Evolutionary conservation across 1,284 basidiomycete species (phyloP), one percentile per base, ranked within the genome.

Genomic region (Volvariella volvacea): DNA sequence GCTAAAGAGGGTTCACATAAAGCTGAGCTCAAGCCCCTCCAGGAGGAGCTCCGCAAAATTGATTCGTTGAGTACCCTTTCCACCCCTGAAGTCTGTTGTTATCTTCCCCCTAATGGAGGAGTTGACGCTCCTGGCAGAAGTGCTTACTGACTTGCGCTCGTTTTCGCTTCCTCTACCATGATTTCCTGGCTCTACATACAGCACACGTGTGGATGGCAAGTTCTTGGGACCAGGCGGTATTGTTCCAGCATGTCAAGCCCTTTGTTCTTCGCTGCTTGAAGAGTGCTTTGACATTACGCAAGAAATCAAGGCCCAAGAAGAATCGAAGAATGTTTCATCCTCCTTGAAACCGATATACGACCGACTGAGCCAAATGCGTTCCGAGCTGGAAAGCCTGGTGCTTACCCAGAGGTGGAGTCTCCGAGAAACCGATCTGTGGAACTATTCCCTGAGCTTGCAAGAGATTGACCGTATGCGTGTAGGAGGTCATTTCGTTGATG

Each of bases 401-500:
- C 71, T 98, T 54, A 98, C 95, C 1, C 95, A 97, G 63, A 83
- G 96, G 38, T 99, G 96, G 96, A 96, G 88, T 47, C 67, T 99
- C 47, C 77, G 94, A 36, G 96, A 99, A 72, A 99, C 95, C 0
- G 95, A 97, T 57, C 68, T 95, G 17, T 95, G 87, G 77, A 93
- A 91, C 65, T 99, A 96, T 64, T 91, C 92, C 32, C 73, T 95
- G 42, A 91, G 91, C 59, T 69, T 99, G 52, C 89, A 95, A 58
- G 94, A 99, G 63, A 94, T 99, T 44, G 95, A 99, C 66, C 86
- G 89, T 61, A 91, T 98, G 89, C 74, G 95, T 17, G 82, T 98
- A 4, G 92, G 98, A 52, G 95, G 95, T 50, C 96, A 96, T 66
- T 99, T 98, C 61, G 84, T 97, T 20, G 94, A 99, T 59, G 77